Percentiles rank a stretch among this genome's conserved stretches.
Evolutionary conservation across 2,329 filamentous ascomycete genomes (phyloP).

Genomic region (Colletotrichum sp.): DNA sequence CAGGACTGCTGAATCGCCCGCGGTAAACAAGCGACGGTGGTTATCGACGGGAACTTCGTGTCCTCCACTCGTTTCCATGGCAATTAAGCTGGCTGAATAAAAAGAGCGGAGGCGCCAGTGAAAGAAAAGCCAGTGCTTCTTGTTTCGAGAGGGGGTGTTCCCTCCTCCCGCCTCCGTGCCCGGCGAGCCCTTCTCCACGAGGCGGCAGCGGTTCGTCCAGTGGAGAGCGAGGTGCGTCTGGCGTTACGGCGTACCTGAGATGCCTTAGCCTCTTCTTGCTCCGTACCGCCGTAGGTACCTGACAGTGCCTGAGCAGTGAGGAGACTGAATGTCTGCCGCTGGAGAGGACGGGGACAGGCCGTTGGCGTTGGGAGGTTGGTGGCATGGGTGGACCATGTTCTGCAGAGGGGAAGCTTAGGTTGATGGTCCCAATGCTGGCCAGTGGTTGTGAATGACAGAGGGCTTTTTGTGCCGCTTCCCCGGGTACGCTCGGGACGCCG

Average conservation of each 20-base stretch:
- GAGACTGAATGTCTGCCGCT: background rate
- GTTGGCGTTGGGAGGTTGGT: background rate
- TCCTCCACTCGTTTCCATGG: constrained; percentile 15
- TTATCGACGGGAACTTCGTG: background rate
- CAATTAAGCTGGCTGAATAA: background rate
- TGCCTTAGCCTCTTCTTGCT: background rate
- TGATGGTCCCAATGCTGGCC: background rate
- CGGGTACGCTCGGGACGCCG: constrained; percentile 3
- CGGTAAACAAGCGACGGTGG: background rate
- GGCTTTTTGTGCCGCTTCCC: constrained; percentile 9
- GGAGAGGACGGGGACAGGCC: background rate
- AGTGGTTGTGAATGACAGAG: constrained; percentile 5
- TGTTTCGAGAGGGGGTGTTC: constrained; percentile 12
- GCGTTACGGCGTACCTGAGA: background rate
- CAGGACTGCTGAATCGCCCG: background rate
- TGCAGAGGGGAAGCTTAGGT: background rate
- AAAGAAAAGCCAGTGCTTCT: background rate
- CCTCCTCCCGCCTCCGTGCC: constrained; percentile 3
- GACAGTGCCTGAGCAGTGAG: background rate
- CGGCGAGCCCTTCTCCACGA: background rate
- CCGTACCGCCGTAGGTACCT: background rate
- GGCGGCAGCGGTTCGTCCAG: background rate
- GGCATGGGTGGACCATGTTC: constrained; percentile 15
- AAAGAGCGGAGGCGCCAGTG: constrained; percentile 4
- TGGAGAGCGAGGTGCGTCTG: background rate